Evolutionary conservation across 257 asterid species (phyloP).

Genomic region (Gardenia jasminoides): DNA sequence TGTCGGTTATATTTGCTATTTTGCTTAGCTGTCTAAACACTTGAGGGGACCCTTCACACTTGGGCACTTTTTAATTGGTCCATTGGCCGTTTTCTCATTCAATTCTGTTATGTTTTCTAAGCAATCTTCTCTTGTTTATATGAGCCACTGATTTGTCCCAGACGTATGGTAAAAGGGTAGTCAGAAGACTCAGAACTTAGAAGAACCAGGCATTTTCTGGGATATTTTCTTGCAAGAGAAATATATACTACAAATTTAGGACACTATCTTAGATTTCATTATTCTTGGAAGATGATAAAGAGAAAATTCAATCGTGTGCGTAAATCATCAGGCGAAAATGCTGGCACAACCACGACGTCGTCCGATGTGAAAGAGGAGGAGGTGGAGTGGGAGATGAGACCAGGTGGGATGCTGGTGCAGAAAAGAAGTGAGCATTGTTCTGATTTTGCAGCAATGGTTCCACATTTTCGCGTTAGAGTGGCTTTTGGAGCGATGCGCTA

Average conservation of each 20-base stretch:
- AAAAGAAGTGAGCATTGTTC: conserved; percentile 35
- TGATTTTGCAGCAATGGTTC: conserved; percentile 14
- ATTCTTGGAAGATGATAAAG: conserved; percentile 33
- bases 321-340: conserved; percentile 22
- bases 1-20: not conserved
- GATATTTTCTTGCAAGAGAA: not conserved
- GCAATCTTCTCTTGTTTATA: conserved; percentile 2
- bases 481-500: conserved; percentile 40
- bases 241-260: not conserved
- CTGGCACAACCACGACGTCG: conserved; percentile 24
- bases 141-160: not conserved
- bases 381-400: conserved; percentile 67
- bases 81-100: conserved; percentile 15
- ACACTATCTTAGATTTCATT: too few species aligned
- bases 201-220: not conserved
- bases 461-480: conserved; percentile 45
- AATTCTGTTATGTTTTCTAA: conserved; percentile 20
- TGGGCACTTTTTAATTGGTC: conserved; percentile 27
- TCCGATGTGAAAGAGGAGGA: conserved; percentile 29
- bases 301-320: conserved; percentile 30
- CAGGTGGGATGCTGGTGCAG: conserved; percentile 80
- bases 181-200: not conserved
- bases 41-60: conserved; percentile 24
- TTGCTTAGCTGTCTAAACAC: conserved; percentile 38
- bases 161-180: not conserved